Evolutionary conservation across 495 filamentous ascomycete species (phyloP).

Genomic region (Penicillium maclennaniae): DNA sequence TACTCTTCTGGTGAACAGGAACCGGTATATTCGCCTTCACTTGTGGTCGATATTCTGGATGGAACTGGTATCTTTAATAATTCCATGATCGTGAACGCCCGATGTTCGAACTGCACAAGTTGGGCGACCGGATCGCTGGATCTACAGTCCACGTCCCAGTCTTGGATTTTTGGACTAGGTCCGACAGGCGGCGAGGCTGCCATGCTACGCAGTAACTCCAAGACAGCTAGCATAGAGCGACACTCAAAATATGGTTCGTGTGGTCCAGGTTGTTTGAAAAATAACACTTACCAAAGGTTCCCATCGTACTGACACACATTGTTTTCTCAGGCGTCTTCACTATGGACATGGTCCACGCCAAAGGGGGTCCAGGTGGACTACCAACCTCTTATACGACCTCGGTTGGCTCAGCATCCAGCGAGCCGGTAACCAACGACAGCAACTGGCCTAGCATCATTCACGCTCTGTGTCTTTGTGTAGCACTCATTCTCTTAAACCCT

Average conservation of each 20-base stretch:
- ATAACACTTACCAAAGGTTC: background rate
- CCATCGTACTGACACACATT: background rate
- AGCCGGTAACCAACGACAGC: conserved; percentile 19
- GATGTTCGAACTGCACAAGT: conserved; percentile 45
- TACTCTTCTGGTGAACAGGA: conserved; percentile 42
- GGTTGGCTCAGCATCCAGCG: conserved; percentile 12
- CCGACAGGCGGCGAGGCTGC: conserved; percentile 20
- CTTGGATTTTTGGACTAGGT: conserved; percentile 58
- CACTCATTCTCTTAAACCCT: conserved; percentile 52
- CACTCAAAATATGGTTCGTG: conserved; percentile 43
- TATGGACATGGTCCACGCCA: conserved; percentile 49
- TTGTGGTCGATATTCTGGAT: conserved; percentile 35
- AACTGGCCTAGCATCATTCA: conserved; percentile 43
- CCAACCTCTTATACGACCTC: conserved; percentile 19
- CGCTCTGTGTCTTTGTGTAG: conserved; percentile 48
- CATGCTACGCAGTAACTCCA: conserved; percentile 35
- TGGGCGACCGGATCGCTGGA: conserved; percentile 41
- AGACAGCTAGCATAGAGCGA: conserved; percentile 41
- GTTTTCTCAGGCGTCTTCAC: conserved; percentile 43
- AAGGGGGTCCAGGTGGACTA: conserved; percentile 33
- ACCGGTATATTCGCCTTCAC: conserved; percentile 39
- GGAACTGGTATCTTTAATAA: conserved; percentile 41
- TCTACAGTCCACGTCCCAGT: conserved; percentile 30
- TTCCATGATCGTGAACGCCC: conserved; percentile 43
- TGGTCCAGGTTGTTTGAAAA: no score